phyloP scores from a whole-genome alignment of 2,329 filamentous ascomycete species.

The Sporothrix dimorphospora region DNA sequence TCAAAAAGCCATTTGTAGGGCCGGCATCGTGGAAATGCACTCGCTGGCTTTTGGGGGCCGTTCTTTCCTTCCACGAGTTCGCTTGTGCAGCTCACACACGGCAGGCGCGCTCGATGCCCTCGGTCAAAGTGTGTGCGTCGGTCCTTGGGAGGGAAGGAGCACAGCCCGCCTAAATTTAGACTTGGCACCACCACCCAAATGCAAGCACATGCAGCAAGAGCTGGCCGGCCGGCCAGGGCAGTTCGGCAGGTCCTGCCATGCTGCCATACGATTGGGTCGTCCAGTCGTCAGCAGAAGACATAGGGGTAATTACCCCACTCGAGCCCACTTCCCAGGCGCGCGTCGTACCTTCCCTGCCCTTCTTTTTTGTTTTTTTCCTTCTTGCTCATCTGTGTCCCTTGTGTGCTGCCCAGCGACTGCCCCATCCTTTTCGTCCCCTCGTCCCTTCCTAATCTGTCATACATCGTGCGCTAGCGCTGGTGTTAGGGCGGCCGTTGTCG shows the following conservation, averaged over 20 bases:
- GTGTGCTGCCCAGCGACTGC: neutral
- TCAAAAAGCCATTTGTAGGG: conserved; percentile 1
- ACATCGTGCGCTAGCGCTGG: conserved; percentile 1
- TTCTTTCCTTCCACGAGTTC: neutral
- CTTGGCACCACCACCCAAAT: conserved; percentile 13
- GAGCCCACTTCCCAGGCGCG: neutral
- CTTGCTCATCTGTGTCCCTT: neutral
- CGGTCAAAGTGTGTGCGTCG: conserved; percentile 1
- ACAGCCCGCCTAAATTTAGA: conserved; percentile 29
- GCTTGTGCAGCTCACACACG: neutral
- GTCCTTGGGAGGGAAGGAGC: conserved; percentile 2
- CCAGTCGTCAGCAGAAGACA: neutral
- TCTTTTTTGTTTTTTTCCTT: neutral
- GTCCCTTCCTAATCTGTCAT: conserved; percentile 13
- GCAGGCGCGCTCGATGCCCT: conserved; percentile 11
- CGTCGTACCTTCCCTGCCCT: neutral
- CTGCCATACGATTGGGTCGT: neutral
- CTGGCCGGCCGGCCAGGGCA: neutral
- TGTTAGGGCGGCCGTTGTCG: conserved; percentile 1
- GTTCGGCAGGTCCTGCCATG: neutral
- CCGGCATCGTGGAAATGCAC: neutral
- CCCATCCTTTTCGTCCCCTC: neutral
- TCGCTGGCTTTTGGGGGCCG: neutral
- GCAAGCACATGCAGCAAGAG: neutral
- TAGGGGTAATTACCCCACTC: neutral